Conservation (phyloP, 1,284 basidiomycete species). For the Ustilago vetiveriae region DNA sequence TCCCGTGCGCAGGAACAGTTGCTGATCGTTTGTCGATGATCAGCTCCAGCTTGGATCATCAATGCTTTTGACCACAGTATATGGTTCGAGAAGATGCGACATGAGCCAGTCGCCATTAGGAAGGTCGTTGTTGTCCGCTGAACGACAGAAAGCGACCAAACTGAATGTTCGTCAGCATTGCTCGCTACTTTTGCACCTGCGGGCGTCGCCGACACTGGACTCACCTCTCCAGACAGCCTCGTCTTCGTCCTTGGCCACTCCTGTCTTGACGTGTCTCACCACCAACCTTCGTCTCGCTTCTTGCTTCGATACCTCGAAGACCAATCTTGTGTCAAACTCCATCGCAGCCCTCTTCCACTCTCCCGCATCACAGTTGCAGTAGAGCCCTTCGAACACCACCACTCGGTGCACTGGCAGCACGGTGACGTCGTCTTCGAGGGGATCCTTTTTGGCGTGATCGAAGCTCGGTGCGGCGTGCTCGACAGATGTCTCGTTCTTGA, state of each 20-base stretch:
- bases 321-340: slow-evolving; percentile 81
- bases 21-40: background rate
- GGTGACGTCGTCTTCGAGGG: slow-evolving; percentile 69
- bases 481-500: slow-evolving; percentile 7
- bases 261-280: slow-evolving; percentile 78
- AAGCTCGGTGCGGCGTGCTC: slow-evolving; percentile 71
- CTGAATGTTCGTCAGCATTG: background rate
- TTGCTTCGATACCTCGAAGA: slow-evolving; percentile 74
- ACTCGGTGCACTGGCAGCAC: slow-evolving; percentile 77
- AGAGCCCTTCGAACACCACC: slow-evolving; percentile 84
- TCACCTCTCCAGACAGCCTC: slow-evolving; percentile 78
- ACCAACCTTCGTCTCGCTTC: slow-evolving; percentile 77
- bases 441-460: slow-evolving; percentile 74
- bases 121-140: slow-evolving; percentile 63
- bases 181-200: background rate
- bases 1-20: no score
- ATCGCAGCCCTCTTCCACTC: slow-evolving; percentile 79
- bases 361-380: slow-evolving; percentile 76
- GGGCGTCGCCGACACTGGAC: slow-evolving; percentile 56
- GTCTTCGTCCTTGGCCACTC: slow-evolving; percentile 75
- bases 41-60: slow-evolving; percentile 38
- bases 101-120: slow-evolving; percentile 64
- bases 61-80: slow-evolving; percentile 30
- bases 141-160: background rate
- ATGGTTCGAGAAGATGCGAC: slow-evolving; percentile 55